phyloP scores from a whole-genome alignment of 2,329 filamentous ascomycete species.

The Trichoderma breve region DNA sequence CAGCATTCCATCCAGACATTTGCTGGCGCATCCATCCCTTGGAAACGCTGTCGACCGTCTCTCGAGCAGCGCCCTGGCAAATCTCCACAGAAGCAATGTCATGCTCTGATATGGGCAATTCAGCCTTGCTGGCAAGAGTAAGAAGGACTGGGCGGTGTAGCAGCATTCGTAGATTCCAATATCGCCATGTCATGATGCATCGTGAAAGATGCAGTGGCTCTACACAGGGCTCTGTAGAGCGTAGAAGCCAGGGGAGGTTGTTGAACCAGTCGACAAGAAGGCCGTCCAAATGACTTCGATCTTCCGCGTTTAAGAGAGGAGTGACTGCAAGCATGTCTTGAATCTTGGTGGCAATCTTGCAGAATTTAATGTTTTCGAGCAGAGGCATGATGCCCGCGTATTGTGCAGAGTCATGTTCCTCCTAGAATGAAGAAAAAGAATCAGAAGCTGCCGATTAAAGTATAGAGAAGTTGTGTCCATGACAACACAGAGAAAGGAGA shows the following conservation, averaged over 20 bases:
- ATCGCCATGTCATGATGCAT: slow-evolving; percentile 79
- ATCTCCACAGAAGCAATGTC: slow-evolving; percentile 67
- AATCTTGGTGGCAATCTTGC: slow-evolving; percentile 73
- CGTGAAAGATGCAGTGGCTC: slow-evolving; percentile 68
- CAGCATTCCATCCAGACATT: slow-evolving; percentile 77
- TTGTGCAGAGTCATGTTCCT: slow-evolving; percentile 50
- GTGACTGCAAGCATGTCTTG: slow-evolving; percentile 72
- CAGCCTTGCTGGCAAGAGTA: slow-evolving; percentile 54
- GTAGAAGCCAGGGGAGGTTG: slow-evolving; percentile 64
- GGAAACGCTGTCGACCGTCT: slow-evolving; percentile 70
- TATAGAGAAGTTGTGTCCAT: not conserved
- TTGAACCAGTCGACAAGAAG: slow-evolving; percentile 72
- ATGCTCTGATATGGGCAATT: slow-evolving; percentile 52
- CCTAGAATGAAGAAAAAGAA: not conserved
- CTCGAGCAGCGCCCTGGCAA: slow-evolving; percentile 66
- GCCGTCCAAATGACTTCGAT: slow-evolving; percentile 64
- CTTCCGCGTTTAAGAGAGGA: slow-evolving; percentile 63
- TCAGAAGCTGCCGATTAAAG: not conserved
- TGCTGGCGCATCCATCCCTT: slow-evolving; percentile 69
- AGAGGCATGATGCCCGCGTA: slow-evolving; percentile 67
- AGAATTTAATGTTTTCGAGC: slow-evolving; percentile 75
- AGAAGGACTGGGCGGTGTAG: slow-evolving; percentile 72
- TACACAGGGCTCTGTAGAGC: slow-evolving; percentile 64
- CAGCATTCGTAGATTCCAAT: slow-evolving; percentile 73
- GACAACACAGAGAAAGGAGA: not conserved